A percentile compares a stretch with the other conserved stretches of the same genome.
Evolutionary conservation across 148 eudicot genomes (phyloP).

Genomic region (Agrostemma githago): DNA sequence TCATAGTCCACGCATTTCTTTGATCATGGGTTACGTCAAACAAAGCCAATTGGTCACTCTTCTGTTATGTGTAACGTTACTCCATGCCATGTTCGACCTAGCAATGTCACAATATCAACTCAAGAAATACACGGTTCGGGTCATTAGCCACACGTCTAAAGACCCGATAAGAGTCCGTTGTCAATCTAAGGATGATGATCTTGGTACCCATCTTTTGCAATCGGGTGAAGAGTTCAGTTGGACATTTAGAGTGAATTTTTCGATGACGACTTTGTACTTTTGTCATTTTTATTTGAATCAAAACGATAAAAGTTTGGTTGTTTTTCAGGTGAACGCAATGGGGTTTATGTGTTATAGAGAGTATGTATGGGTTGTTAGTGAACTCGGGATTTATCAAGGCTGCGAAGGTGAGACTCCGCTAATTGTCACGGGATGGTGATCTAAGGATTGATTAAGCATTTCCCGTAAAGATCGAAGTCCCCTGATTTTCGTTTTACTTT

Average conservation of each 20-base stretch:
- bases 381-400: conserved; percentile 9
- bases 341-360: conserved; percentile 2
- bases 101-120: conserved; percentile 4
- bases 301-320: not conserved
- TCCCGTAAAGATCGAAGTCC: not conserved
- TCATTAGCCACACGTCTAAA: not conserved
- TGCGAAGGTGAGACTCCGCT: not conserved
- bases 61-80: not conserved
- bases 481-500: not conserved
- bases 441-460: not conserved
- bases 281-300: conserved; percentile 19
- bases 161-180: conserved; percentile 6
- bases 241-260: conserved; percentile 6
- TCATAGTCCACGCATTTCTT: not conserved
- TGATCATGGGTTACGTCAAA: not conserved
- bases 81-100: not conserved
- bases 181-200: conserved; percentile 14
- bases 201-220: conserved; percentile 8
- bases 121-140: not conserved
- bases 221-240: conserved; percentile 3
- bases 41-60: not conserved
- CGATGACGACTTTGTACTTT: conserved; percentile 3
- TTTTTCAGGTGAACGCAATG: not conserved
- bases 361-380: conserved; percentile 1
- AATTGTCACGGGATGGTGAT: conserved; percentile 4